These are phyloP conservation scores for Syzygium malaccense DNA, from an alignment of 441 rosid species.

Conservation along the genomic window DNA sequence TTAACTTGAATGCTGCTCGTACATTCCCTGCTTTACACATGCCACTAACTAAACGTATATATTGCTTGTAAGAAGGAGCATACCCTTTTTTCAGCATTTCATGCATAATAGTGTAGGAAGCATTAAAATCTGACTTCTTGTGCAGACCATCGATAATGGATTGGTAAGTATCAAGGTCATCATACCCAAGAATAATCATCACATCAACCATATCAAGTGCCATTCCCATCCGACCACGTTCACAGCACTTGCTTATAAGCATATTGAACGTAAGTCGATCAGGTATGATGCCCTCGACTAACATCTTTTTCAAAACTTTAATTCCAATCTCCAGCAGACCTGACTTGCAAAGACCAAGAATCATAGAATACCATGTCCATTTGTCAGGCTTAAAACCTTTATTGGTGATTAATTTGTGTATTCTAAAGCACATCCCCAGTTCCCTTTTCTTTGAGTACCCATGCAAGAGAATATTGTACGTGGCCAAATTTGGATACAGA, in stretches of 20 bases:
- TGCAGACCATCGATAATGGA: slow-evolving; percentile 43
- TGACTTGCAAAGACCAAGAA: slow-evolving; percentile 58
- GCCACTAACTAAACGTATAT: slow-evolving; percentile 45
- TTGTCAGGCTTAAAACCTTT: slow-evolving; percentile 51
- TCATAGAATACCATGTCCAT: slow-evolving; percentile 57
- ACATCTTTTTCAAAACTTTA: slow-evolving; percentile 48
- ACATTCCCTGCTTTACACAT: slow-evolving; percentile 62
- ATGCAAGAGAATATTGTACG: slow-evolving; percentile 75
- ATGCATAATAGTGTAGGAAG: slow-evolving; percentile 46
- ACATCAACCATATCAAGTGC: slow-evolving; percentile 46
- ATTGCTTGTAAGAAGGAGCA: slow-evolving; percentile 38
- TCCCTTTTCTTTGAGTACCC: slow-evolving; percentile 60
- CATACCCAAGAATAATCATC: slow-evolving; percentile 41
- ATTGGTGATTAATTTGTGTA: slow-evolving; percentile 39
- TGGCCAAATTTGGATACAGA: slow-evolving; percentile 45
- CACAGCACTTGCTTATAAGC: slow-evolving; percentile 50
- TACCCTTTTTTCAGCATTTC: slow-evolving; percentile 53
- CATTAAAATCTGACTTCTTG: slow-evolving; percentile 36
- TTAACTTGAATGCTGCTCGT: slow-evolving; percentile 51
- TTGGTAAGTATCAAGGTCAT: slow-evolving; percentile 30
- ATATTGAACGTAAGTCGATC: slow-evolving; percentile 46
- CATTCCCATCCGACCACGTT: slow-evolving; percentile 28
- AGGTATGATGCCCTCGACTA: slow-evolving; percentile 38
- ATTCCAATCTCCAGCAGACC: slow-evolving; percentile 53
- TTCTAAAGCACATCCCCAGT: slow-evolving; percentile 30